Base-by-base conservation (phyloP, 805 yeast genomes). In the Scheffersomyces coipomensis region DNA sequence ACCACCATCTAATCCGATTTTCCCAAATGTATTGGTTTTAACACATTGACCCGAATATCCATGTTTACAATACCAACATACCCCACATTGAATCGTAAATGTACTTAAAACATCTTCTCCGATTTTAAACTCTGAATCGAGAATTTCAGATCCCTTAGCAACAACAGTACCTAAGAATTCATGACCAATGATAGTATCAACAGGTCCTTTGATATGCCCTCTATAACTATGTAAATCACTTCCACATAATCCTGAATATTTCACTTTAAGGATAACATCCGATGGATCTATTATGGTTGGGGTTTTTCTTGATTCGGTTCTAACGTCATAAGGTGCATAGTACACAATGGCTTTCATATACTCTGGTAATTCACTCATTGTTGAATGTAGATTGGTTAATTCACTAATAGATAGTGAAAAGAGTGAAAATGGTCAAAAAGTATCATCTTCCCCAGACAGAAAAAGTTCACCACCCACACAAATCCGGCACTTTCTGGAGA, bases 1-100 rank as follows among this genome's bases (percentile, higher is more conserved):
- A 1, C 78, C 83, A 1, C 85, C 85, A 43, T 78, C 75, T 15
- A 79, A 58, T 0, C 75, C 77, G 23, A 69, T 56, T 33, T 80
- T 76, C 2, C 85, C 85, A 56, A 79, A 79, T 11, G 81, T 79
- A 49, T 68, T 73, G 34, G 81, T 71, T 18, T 64, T 60, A 19
- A 67, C 72, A 55, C 86, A 80, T 35, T 75, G 74, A 2, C 81
- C 78, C 9, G 81, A 67, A 38, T 69, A 62, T 1, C 82, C 83
- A 38, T 73, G 71, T 37, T 64, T 49, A 51, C 85, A 79, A 46
- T 74, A 78, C 74, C 77, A 79, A 51, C 85, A 79, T 21, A 61
- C 56, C 1, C 83, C 83, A 55, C 85, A 79, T 44, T 78, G 83
- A 8, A 76, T 68, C 5, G 84, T 79, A 46, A 76, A 76, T 1